phyloP scores from a whole-genome alignment of 1,139 yeast species.

The Debaryomyces sp. region DNA sequence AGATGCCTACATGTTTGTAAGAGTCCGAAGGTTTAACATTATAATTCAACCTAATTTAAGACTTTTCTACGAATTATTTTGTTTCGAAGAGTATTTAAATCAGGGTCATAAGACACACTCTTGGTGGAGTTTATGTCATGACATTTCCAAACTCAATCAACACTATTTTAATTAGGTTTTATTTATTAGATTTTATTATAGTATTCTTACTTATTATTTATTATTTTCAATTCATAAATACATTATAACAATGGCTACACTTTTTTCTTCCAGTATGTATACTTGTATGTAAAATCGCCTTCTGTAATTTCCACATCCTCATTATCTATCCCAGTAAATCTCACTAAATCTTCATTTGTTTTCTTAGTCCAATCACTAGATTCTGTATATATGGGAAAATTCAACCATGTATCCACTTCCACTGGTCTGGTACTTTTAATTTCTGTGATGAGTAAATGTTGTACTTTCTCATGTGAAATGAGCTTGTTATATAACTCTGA shows the following conservation, averaged over 20 bases:
- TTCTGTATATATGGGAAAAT: conserved; percentile 31
- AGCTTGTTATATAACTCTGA: conserved; percentile 77
- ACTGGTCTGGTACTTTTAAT: conserved; percentile 43
- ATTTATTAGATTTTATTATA: background rate
- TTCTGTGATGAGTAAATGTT: conserved; percentile 75
- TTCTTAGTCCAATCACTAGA: conserved; percentile 38
- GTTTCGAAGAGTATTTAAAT: conserved; percentile 65
- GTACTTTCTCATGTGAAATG: conserved; percentile 46
- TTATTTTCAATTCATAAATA: background rate
- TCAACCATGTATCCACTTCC: conserved; percentile 68
- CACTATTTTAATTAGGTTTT: conserved; percentile 21
- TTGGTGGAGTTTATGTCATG: conserved; percentile 42
- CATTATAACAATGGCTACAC: background rate
- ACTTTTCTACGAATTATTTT: conserved; percentile 80
- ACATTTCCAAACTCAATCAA: conserved; percentile 36
- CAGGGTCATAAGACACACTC: conserved; percentile 18
- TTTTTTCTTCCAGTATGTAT: conserved; percentile 50
- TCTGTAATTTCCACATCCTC: conserved; percentile 46
- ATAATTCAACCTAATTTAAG: conserved; percentile 89
- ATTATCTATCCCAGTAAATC: conserved; percentile 41
- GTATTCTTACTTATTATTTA: background rate
- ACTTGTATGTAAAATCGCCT: conserved; percentile 50
- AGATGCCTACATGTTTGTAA: conserved; percentile 75
- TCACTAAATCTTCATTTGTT: conserved; percentile 35
- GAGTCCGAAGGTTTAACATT: conserved; percentile 83